A percentile compares a stretch with the other conserved stretches of the same genome.
These are phyloP conservation scores for Letharia lupina DNA, from an alignment of 495 filamentous ascomycete genomes.

Conservation along the genomic window DNA sequence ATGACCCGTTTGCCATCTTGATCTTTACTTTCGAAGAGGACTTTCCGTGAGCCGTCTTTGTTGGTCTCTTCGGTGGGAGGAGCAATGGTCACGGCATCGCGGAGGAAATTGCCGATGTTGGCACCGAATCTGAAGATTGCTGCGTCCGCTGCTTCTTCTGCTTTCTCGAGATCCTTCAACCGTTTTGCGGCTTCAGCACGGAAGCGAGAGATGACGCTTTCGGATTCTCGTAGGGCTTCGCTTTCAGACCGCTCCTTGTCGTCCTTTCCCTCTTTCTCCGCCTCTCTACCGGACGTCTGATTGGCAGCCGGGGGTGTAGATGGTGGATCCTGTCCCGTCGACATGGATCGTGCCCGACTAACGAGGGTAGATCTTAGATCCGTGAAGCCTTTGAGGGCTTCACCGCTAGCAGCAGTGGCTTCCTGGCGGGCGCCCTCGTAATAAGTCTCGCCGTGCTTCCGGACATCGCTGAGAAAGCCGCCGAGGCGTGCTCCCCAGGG, in stretches of 20 bases:
- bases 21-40: slow-evolving; percentile 89
- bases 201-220: slow-evolving; percentile 76
- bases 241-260: slow-evolving; percentile 36
- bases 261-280: slow-evolving; percentile 23
- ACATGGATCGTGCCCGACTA: slow-evolving; percentile 63
- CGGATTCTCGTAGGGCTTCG: slow-evolving; percentile 54
- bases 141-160: slow-evolving; percentile 96
- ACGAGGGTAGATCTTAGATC: slow-evolving; percentile 60
- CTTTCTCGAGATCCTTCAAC: slow-evolving; percentile 83
- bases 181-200: slow-evolving; percentile 72
- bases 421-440: slow-evolving; percentile 79
- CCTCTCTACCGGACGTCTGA: slow-evolving; percentile 22
- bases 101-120: slow-evolving; percentile 83
- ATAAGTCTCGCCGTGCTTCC: slow-evolving; percentile 82
- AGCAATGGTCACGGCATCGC: slow-evolving; percentile 82
- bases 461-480: slow-evolving; percentile 79
- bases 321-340: slow-evolving; percentile 45
- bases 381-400: slow-evolving; percentile 76
- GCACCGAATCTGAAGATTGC: slow-evolving; percentile 87
- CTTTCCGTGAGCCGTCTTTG: slow-evolving; percentile 37
- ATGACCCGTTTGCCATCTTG: slow-evolving; percentile 82
- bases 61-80: slow-evolving; percentile 45
- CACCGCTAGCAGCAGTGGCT: slow-evolving; percentile 63
- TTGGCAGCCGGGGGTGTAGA: slow-evolving; percentile 32
- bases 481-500: slow-evolving; percentile 87